Evolutionary conservation across 345 rosid species (phyloP).

Genomic region (Excoecaria cochinchinensis): DNA sequence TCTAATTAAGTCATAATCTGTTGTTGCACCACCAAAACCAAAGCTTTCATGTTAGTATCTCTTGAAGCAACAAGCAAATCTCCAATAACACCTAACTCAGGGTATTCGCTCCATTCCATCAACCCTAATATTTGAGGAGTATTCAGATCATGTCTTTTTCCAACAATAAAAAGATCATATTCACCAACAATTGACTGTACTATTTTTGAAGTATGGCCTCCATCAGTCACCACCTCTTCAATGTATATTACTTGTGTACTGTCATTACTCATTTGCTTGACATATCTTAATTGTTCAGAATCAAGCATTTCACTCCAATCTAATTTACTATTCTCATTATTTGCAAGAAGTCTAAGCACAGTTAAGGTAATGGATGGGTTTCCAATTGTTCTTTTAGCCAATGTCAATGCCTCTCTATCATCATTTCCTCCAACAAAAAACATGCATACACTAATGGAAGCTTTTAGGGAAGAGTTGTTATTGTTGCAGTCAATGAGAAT

Average conservation of each 20-base stretch:
- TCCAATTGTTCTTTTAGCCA: neutral
- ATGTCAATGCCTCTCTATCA: neutral
- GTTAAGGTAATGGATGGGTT: neutral
- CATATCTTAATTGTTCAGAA: neutral
- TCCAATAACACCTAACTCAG: constrained; percentile 15
- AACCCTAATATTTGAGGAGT: constrained; percentile 6
- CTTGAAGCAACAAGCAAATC: constrained; percentile 10
- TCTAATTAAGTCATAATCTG: neutral
- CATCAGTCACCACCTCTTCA: neutral
- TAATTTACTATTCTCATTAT: neutral
- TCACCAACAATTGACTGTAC: neutral
- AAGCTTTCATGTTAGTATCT: neutral
- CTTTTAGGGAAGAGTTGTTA: neutral
- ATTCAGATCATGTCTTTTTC: neutral
- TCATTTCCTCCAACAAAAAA: neutral
- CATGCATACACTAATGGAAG: neutral
- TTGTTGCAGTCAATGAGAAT: neutral
- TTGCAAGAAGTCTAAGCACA: neutral
- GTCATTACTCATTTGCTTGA: neutral
- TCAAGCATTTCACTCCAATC: neutral
- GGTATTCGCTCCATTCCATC: constrained; percentile 9
- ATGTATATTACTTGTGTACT: neutral
- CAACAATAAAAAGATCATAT: constrained; percentile 4
- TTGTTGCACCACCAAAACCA: constrained; percentile 9
- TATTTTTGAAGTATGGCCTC: neutral